These are phyloP conservation scores for Fusarium verrucosum DNA, from an alignment of 2,329 filamentous ascomycete species.

Conservation along the genomic window DNA sequence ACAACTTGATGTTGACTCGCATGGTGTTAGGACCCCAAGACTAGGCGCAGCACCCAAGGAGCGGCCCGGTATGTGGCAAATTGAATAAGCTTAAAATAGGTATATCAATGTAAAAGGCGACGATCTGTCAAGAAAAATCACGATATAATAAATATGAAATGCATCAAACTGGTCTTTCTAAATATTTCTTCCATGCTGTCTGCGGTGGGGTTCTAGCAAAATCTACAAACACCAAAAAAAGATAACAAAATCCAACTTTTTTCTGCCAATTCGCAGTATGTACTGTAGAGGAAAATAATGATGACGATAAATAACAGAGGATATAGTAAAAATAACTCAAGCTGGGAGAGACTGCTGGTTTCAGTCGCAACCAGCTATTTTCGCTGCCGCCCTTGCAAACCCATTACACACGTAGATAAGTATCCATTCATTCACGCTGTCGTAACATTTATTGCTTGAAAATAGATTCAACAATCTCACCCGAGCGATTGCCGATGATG, in stretches of 20 bases:
- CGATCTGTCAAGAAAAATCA: background rate
- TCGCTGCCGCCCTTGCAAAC: slow-evolving; percentile 37
- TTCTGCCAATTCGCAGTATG: slow-evolving; percentile 6
- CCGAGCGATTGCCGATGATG: slow-evolving; percentile 77
- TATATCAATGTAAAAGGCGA: background rate
- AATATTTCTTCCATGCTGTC: slow-evolving; percentile 4
- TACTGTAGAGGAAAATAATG: slow-evolving; percentile 15
- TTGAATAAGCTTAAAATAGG: background rate
- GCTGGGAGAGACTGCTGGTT: slow-evolving; percentile 18
- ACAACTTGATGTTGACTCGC: background rate
- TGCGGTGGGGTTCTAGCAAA: slow-evolving; percentile 15
- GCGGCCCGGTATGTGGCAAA: background rate
- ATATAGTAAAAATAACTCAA: slow-evolving; percentile 29
- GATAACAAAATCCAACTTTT: slow-evolving; percentile 14
- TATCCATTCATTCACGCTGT: slow-evolving; percentile 36
- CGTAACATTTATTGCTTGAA: slow-evolving; percentile 58
- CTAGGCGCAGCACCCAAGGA: background rate
- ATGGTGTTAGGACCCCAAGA: background rate
- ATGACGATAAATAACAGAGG: slow-evolving; percentile 14
- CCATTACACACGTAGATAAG: slow-evolving; percentile 40
- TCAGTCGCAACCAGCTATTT: slow-evolving; percentile 33
- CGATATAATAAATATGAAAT: background rate
- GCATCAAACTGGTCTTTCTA: background rate
- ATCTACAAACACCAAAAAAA: slow-evolving; percentile 28
- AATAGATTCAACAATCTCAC: slow-evolving; percentile 80